Evolutionary conservation across 1,284 basidiomycete genomes (phyloP), one percentile per base, ranked within the genome.

Genomic region (Fomitopsis pinicola): DNA sequence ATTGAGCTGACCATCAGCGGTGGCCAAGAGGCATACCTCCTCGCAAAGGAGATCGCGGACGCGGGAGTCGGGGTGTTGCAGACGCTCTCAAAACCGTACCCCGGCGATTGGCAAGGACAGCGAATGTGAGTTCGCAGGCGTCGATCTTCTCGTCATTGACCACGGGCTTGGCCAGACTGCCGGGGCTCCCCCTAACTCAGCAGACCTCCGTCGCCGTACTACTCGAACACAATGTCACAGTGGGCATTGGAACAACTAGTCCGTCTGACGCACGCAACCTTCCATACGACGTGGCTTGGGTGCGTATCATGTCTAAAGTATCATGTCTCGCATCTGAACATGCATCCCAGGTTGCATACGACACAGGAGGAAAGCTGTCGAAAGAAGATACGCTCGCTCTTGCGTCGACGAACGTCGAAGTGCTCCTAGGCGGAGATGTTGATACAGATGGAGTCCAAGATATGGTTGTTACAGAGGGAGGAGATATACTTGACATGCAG

Each of bases 61-160:
- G 87, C 88, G 1, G 75, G 84, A 36, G 82, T 96, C 12, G 91
- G 91, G 17, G 87, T 97, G 28, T 82, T 97, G 48, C 75, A 95
- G 26, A 73, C 79, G 0, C 83, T 82, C 2, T 72, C 84, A 1
- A 76, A 87, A 55, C 79, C 86, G 0, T 89, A 85, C 79, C 86
- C 88, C 0, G 68, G 67, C 5, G 73, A 69, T 0, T 92, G 87
- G 86, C 83, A 89, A 65, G 70, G 75, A 48, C 73, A 80, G 45
- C 76, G 85, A 35, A 77, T 80, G 78, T 83, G 53, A 67, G 79
- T 69, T 5, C 8, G 17, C n/a, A 50, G 8, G 19, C 45, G 15
- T 17, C 5, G n/a, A 28, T 33, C n/a, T 46, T 17, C 3, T 57
- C 1, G 45, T 10, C 6, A 22, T 28, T 61, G 38, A 38, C 40